Percentiles rank a stretch among this genome's conserved stretches.
Evolutionary conservation across 805 yeast genomes (phyloP).

Genomic region (Yueomyces sp.): DNA sequence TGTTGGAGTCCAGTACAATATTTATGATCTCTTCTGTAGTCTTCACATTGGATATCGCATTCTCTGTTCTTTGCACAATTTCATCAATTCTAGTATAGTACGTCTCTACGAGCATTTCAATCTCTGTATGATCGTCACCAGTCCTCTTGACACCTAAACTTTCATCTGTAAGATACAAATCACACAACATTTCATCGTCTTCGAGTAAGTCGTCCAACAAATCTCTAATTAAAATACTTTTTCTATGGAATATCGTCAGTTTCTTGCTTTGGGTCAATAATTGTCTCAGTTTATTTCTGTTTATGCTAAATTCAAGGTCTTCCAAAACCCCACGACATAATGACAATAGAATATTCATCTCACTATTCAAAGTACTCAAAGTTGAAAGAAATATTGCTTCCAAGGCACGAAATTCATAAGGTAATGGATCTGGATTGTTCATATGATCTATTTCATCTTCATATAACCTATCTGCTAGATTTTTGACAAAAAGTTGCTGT

Average conservation of each 20-base stretch:
- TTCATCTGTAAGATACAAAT: constrained; percentile 62
- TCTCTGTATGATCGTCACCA: constrained; percentile 66
- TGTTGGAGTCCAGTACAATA: constrained; percentile 81
- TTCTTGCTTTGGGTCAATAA: constrained; percentile 76
- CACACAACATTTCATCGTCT: constrained; percentile 77
- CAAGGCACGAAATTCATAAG: constrained; percentile 83
- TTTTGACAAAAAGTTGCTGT: constrained; percentile 15
- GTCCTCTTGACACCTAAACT: constrained; percentile 31
- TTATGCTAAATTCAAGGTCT: constrained; percentile 74
- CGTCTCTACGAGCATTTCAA: constrained; percentile 80
- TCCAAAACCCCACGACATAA: constrained; percentile 59
- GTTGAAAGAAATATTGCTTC: constrained; percentile 80
- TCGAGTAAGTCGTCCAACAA: constrained; percentile 75
- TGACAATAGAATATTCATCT: constrained; percentile 72
- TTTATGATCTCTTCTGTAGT: constrained; percentile 93
- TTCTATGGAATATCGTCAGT: constrained; percentile 71
- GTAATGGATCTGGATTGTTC: constrained; percentile 29
- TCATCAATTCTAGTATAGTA: constrained; percentile 88
- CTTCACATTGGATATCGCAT: constrained; percentile 63
- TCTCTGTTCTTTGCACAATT: constrained; percentile 80
- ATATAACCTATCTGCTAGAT: constrained; percentile 12
- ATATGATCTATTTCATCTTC: constrained; percentile 10
- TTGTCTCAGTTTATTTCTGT: constrained; percentile 63
- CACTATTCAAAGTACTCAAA: constrained; percentile 64
- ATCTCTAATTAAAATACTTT: constrained; percentile 69